Evolutionary conservation across 208 protist genomes (phyloP).

Genomic region (Novymonas esmeraldas): DNA sequence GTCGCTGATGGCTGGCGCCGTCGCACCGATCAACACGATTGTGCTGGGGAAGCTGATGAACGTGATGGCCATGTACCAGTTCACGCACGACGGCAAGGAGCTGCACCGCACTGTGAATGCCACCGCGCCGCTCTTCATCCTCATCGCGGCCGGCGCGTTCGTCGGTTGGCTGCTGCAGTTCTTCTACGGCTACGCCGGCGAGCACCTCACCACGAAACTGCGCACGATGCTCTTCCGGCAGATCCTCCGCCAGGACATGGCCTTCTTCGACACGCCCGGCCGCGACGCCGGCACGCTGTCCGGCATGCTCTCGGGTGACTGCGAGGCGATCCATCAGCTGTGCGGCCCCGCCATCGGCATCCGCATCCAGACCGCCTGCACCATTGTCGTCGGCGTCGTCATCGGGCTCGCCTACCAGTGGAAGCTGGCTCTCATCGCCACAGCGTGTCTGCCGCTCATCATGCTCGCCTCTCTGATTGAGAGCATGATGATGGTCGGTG

Average conservation of each 20-base stretch:
- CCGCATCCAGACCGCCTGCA: constrained; percentile 54
- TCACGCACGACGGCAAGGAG: constrained; percentile 28
- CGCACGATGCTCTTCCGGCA: constrained; percentile 67
- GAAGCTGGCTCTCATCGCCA: constrained; percentile 74
- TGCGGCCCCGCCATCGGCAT: constrained; percentile 71
- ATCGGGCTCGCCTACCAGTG: constrained; percentile 73
- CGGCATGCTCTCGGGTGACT: constrained; percentile 80
- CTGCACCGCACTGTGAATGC: constrained; percentile 42
- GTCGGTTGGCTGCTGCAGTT: constrained; percentile 51
- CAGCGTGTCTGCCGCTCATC: constrained; percentile 64
- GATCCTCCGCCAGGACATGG: constrained; percentile 84
- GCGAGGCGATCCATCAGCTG: constrained; percentile 80
- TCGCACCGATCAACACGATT: constrained; percentile 46
- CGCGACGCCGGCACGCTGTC: constrained; percentile 69
- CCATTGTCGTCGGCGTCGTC: constrained; percentile 51
- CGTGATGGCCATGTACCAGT: constrained; percentile 37
- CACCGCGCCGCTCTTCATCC: constrained; percentile 60
- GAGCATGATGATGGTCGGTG: constrained; percentile 47
- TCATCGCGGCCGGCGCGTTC: constrained; percentile 40
- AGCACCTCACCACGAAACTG: constrained; percentile 69
- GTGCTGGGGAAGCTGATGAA: constrained; percentile 51
- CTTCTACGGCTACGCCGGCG: constrained; percentile 78
- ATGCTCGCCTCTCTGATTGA: constrained; percentile 35
- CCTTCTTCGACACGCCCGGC: constrained; percentile 80
- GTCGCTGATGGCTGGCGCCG: constrained; percentile 46